Evolutionary conservation across 2,329 filamentous ascomycete genomes (phyloP), one percentile per base, ranked within the genome.

Genomic region (Podosphaera xanthii): DNA sequence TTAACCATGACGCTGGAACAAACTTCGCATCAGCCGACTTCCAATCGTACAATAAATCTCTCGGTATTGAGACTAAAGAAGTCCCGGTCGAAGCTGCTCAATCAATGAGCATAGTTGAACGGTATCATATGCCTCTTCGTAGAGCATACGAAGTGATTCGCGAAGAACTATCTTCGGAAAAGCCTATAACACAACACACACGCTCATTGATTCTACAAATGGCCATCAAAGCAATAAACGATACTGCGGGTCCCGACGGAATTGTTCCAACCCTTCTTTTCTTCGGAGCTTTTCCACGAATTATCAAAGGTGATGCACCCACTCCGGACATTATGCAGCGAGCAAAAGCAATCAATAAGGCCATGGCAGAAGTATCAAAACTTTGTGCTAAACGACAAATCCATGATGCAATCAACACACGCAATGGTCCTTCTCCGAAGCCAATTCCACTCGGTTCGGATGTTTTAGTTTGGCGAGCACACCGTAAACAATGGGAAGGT

Each of bases 281-380:
- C 2, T 57, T 57, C 12, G 54, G 54, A 8, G 54, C 54, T 9
- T 57, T 44, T 46, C 58, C 58, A 3, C 9, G 48, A 4, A 59
- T 59, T 4, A 14, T 30, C 2, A 42, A 40, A 52, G 22, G 22
- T 12, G 48, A 52, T 34, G 5, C 40, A 49, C 49, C 33, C 8
- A 30, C 40, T 8, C 38, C 40, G n/a, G 40, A 44, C 1, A 49
- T 58, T 35, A 42, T 8, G 6, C 52, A 59, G 35, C 5, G 59
- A 31, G 52, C 60, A 42, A 48, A 34, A 8, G 52, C 60, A 8
- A 36, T 60, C 9, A 58, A 59, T 33, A 62, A 61, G 31, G 59
- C 58, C 12, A 61, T 60, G 52, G 54, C 46, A 9, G 59, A 62
- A 50, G 38, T 62, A n/a, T n/a, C 48, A 6, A 62, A 60, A 31